Percentiles rank a stretch among this genome's conserved stretches.
phyloP scores from a whole-genome alignment of 2,329 filamentous ascomycete genomes.

The Paraphaeosphaeria sporulosa region DNA sequence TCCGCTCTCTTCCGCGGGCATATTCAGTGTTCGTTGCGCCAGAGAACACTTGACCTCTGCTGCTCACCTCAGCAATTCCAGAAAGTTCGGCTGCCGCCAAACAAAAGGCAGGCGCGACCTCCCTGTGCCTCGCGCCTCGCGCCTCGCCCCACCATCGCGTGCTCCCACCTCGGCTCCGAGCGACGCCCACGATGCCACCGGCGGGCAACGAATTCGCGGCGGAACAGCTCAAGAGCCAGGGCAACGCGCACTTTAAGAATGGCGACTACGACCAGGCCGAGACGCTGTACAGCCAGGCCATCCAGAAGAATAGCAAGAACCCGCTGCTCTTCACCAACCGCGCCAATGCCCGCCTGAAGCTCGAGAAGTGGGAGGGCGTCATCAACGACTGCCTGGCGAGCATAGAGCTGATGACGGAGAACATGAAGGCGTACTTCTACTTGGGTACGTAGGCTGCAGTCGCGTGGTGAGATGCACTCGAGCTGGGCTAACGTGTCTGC shows the following conservation, averaged over 20 bases:
- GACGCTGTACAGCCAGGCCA: slow-evolving; percentile 76
- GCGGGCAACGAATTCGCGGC: slow-evolving; percentile 50
- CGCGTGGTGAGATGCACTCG: not conserved
- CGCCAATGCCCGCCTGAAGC: slow-evolving; percentile 79
- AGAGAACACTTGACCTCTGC: not conserved
- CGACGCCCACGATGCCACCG: slow-evolving; percentile 30
- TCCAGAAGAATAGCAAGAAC: slow-evolving; percentile 79
- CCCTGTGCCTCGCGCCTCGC: slow-evolving; percentile 4
- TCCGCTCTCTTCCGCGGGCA: not conserved
- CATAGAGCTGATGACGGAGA: slow-evolving; percentile 70
- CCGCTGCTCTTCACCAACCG: slow-evolving; percentile 88
- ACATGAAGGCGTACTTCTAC: slow-evolving; percentile 85
- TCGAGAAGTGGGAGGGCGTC: slow-evolving; percentile 75
- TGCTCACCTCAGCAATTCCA: slow-evolving; percentile 20
- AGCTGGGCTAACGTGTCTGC: slow-evolving; percentile 22
- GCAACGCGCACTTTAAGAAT: slow-evolving; percentile 70
- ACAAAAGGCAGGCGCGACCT: slow-evolving; percentile 5
- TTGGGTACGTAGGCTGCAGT: slow-evolving; percentile 55
- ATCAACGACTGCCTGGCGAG: slow-evolving; percentile 80
- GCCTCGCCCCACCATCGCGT: slow-evolving; percentile 10
- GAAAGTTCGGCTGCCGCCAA: slow-evolving; percentile 14
- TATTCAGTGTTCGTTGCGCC: not conserved
- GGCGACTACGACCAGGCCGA: slow-evolving; percentile 73
- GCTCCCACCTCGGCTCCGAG: slow-evolving; percentile 9
- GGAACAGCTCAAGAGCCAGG: slow-evolving; percentile 59